Percentiles rank a stretch among this genome's conserved stretches.
Evolutionary conservation across 257 asterid species (phyloP).

Genomic region (Eucommia ulmoides): DNA sequence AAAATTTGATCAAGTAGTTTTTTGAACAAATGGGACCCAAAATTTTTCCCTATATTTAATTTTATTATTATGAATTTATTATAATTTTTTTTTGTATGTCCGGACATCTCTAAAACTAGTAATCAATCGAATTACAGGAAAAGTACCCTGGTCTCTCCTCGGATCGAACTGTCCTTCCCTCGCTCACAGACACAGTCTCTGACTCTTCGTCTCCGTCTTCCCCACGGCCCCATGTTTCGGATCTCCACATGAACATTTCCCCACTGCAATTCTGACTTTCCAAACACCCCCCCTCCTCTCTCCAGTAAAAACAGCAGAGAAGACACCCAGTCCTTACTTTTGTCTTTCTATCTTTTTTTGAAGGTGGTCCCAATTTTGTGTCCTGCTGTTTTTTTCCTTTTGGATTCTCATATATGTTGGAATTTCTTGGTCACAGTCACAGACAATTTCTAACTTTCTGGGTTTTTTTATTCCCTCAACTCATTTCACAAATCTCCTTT

Average conservation of each 20-base stretch:
- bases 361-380: not conserved
- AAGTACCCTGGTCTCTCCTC: too few relatives aligned
- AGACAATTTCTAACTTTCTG: not conserved
- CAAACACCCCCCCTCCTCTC: slow-evolving; percentile 2
- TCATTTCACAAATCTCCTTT: not conserved
- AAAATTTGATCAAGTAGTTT: too few relatives aligned
- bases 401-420: not conserved
- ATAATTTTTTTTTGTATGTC: too few relatives aligned
- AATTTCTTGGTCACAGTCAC: not conserved
- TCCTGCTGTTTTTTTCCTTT: not conserved
- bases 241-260: slow-evolving; percentile 35
- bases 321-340: not conserved
- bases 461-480: not conserved
- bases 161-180: too few relatives aligned
- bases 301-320: not conserved
- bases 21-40: too few relatives aligned
- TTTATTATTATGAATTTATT: too few relatives aligned
- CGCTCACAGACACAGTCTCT: too few relatives aligned
- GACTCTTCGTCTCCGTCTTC: too few relatives aligned
- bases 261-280: slow-evolving; percentile 1
- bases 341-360: not conserved
- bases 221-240: slow-evolving; percentile 9
- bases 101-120: too few relatives aligned
- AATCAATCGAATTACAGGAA: too few relatives aligned
- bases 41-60: too few relatives aligned